Evolutionary conservation across 768 basidiomycete species (phyloP).

Genomic region (Tephrocybe sp.): DNA sequence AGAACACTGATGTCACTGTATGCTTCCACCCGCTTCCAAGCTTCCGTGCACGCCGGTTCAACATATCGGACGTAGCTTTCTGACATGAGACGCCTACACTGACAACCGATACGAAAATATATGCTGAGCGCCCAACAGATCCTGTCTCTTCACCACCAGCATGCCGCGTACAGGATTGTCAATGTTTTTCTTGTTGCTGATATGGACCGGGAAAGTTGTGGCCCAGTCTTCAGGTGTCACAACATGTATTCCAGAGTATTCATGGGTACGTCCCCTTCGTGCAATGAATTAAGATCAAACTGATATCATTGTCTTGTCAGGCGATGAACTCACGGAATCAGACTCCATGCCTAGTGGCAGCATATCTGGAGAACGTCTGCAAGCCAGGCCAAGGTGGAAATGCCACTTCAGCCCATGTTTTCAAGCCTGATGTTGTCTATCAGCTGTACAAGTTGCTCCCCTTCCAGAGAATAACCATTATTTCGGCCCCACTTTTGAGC

Average conservation of each 20-base stretch:
- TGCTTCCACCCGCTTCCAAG: neutral
- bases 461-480: conserved; percentile 43
- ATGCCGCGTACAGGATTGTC: conserved; percentile 1
- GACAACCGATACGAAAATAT: neutral
- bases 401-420: neutral
- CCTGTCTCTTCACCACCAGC: conserved; percentile 2
- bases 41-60: neutral
- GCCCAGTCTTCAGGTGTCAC: conserved; percentile 39
- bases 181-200: conserved; percentile 1
- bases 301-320: conserved; percentile 22
- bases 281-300: neutral
- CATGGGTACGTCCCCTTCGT: conserved; percentile 31
- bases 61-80: neutral
- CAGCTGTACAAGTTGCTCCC: conserved; percentile 38
- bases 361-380: conserved; percentile 48
- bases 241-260: conserved; percentile 31
- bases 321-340: conserved; percentile 41
- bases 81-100: conserved; percentile 2
- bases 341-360: conserved; percentile 49
- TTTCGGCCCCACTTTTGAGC: conserved; percentile 32
- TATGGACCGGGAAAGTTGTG: neutral
- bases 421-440: conserved; percentile 1
- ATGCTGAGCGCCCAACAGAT: neutral
- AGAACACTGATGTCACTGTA: neutral
- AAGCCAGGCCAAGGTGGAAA: conserved; percentile 29